Conservation (phyloP, 768 basidiomycete species). For the Coprinellus aureogranulatus region DNA sequence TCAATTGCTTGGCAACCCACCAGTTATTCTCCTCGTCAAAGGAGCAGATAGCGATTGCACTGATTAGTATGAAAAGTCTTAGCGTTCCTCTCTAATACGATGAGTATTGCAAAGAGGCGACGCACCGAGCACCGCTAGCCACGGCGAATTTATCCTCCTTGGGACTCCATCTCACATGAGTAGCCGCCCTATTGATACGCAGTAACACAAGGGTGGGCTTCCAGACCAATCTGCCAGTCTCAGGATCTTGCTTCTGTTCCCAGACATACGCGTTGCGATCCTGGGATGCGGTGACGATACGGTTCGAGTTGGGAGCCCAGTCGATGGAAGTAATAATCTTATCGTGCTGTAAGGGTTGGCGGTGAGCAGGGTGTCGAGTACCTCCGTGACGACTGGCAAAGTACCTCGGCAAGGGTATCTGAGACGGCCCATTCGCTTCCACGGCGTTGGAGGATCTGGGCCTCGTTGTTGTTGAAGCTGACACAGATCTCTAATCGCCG, state of each 20-base stretch:
- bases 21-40: constrained; percentile 98
- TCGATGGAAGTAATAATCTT: constrained; percentile 97
- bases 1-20: constrained; percentile 97
- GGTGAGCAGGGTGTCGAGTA: neutral
- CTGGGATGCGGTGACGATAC: constrained; percentile 98
- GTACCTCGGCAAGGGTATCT: constrained; percentile 84
- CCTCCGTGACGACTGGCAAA: constrained; percentile 9
- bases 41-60: constrained; percentile 93
- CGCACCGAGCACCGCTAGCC: constrained; percentile 88
- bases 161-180: constrained; percentile 93
- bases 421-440: constrained; percentile 67
- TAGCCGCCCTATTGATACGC: constrained; percentile 93
- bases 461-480: constrained; percentile 87
- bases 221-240: constrained; percentile 75
- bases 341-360: constrained; percentile 70
- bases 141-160: constrained; percentile 99
- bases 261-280: constrained; percentile 99
- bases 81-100: neutral
- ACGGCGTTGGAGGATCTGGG: constrained; percentile 70
- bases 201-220: constrained; percentile 96
- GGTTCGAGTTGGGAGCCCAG: constrained; percentile 96
- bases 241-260: constrained; percentile 75
- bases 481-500: constrained; percentile 74
- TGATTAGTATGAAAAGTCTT: constrained; percentile 24
- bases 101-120: neutral